A percentile compares a stretch with the other conserved stretches of the same genome.
Conservation (phyloP, 352 stramenopile species). For the Phytopythium sindhum region DNA sequence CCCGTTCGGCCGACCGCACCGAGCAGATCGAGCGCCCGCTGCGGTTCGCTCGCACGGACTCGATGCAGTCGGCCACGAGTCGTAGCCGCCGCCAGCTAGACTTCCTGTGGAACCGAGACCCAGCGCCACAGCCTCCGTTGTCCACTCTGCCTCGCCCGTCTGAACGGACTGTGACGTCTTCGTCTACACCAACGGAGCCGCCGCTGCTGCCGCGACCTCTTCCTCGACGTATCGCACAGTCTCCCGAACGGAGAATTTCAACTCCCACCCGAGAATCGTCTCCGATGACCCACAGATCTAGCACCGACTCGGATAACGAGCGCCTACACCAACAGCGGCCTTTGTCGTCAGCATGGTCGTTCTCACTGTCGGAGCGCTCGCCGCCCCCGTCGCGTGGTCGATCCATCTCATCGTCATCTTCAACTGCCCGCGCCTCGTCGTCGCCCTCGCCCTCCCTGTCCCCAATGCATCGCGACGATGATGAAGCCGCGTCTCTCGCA, state of each 20-base stretch:
- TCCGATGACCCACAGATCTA: background rate
- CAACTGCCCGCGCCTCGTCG: slow-evolving; percentile 15
- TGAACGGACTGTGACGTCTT: background rate
- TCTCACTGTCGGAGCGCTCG: background rate
- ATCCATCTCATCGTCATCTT: slow-evolving; percentile 14
- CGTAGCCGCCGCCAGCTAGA: slow-evolving; percentile 8
- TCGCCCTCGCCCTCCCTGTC: slow-evolving; percentile 18
- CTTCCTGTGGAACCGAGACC: background rate
- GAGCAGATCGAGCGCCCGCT: slow-evolving; percentile 3
- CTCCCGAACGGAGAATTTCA: background rate
- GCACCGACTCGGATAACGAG: background rate
- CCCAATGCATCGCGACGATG: slow-evolving; percentile 20
- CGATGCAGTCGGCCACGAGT: slow-evolving; percentile 4
- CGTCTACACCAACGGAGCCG: background rate
- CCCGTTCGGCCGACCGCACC: slow-evolving; percentile 21
- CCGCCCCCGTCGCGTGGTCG: background rate
- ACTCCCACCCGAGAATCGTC: background rate
- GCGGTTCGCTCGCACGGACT: slow-evolving; percentile 6
- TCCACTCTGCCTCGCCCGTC: background rate
- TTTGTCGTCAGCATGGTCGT: background rate
- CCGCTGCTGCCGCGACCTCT: background rate
- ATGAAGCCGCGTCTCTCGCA: slow-evolving; percentile 64
- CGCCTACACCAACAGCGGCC: background rate
- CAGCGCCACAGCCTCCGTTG: background rate
- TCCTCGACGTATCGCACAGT: background rate